Evolutionary conservation across 306 rosid genomes (phyloP).

Genomic region (Vicia sativa): DNA sequence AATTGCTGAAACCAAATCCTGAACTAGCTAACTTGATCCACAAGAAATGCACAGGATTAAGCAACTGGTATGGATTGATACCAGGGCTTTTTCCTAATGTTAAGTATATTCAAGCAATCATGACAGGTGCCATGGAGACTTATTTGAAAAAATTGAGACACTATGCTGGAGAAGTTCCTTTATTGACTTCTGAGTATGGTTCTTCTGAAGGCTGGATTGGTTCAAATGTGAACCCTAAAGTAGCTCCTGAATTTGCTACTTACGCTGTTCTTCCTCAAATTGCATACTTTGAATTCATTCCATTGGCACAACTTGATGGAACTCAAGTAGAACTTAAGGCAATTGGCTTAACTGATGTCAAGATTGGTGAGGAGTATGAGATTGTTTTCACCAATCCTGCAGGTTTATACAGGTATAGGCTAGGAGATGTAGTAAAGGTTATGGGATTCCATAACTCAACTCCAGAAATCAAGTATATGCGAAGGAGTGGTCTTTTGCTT

Average conservation of each 20-base stretch:
- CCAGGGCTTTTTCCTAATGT: conserved; percentile 84
- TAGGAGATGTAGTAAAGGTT: conserved; percentile 87
- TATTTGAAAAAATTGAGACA: conserved; percentile 79
- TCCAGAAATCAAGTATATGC: conserved; percentile 71
- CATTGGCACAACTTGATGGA: conserved; percentile 38
- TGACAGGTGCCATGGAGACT: conserved; percentile 96
- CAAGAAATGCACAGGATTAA: conserved; percentile 51
- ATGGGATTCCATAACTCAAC: conserved; percentile 77
- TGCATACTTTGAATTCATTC: conserved; percentile 86
- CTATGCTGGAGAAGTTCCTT: conserved; percentile 69
- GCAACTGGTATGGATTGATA: conserved; percentile 83
- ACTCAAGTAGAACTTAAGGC: conserved; percentile 44
- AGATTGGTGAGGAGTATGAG: conserved; percentile 76
- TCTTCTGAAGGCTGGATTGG: conserved; percentile 97
- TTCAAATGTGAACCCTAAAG: conserved; percentile 68
- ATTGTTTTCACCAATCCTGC: conserved; percentile 67
- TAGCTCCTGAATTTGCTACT: conserved; percentile 69
- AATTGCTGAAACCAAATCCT: conserved; percentile 77
- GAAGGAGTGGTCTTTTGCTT: conserved; percentile 71
- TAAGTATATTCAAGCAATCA: conserved; percentile 75
- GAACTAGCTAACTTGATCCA: conserved; percentile 65
- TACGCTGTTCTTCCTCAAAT: conserved; percentile 81
- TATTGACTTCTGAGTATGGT: conserved; percentile 91
- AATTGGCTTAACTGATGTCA: conserved; percentile 70
- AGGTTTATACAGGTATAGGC: conserved; percentile 82